These are phyloP conservation scores for Stellera chamaejasme DNA, from an alignment of 345 rosid species.

Conservation along the genomic window DNA sequence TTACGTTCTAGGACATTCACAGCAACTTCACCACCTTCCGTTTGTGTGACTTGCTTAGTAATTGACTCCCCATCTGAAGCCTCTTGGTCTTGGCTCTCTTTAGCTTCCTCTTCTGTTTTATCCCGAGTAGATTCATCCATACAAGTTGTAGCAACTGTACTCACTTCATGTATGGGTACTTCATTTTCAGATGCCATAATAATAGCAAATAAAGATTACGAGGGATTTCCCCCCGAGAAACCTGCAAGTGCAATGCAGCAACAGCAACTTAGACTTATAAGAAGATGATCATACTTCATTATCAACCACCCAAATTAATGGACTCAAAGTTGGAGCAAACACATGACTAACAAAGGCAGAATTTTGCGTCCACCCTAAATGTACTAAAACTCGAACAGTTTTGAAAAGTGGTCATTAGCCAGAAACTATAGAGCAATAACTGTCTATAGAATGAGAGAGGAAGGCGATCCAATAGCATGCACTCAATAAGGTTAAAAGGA, in stretches of 20 bases:
- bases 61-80: slow-evolving; percentile 12
- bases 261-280: background rate
- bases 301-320: background rate
- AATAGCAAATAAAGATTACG: slow-evolving; percentile 5
- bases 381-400: no score
- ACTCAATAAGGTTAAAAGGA: no score
- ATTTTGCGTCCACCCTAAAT: no score
- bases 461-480: no score
- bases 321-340: background rate
- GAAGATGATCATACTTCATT: background rate
- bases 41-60: slow-evolving; percentile 20
- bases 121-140: slow-evolving; percentile 22
- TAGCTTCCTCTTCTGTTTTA: slow-evolving; percentile 23
- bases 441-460: no score
- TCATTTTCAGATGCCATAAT: slow-evolving; percentile 58
- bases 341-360: no score
- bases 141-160: slow-evolving; percentile 14
- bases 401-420: no score
- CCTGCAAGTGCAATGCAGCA: slow-evolving; percentile 4
- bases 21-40: slow-evolving; percentile 22
- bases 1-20: slow-evolving; percentile 28
- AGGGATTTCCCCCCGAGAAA: slow-evolving; percentile 14
- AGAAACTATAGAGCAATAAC: no score
- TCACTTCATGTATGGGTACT: slow-evolving; percentile 27
- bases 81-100: no score